phyloP scores from a whole-genome alignment of 805 yeast genomes.

The Lipomyces sp. region DNA sequence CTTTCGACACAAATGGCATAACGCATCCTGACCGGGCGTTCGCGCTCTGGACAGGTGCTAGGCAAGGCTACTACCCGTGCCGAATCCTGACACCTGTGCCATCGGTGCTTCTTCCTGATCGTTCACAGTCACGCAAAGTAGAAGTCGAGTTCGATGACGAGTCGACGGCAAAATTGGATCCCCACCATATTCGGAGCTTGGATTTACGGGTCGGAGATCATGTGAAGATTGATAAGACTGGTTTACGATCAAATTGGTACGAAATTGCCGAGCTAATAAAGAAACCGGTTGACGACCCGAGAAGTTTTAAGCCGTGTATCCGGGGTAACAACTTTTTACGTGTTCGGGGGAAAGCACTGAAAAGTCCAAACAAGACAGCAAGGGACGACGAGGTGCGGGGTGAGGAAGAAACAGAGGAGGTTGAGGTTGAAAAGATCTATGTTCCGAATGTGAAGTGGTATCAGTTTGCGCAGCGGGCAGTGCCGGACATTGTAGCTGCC shows the following conservation, averaged over 20 bases:
- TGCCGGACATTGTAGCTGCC: slow-evolving; percentile 14
- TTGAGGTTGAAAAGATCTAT: slow-evolving; percentile 7
- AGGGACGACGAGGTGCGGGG: not conserved
- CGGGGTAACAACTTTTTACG: slow-evolving; percentile 20
- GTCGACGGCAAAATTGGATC: slow-evolving; percentile 8
- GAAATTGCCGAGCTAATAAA: slow-evolving; percentile 9
- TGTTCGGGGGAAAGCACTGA: slow-evolving; percentile 6
- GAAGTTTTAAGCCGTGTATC: slow-evolving; percentile 5
- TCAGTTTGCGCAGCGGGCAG: slow-evolving; percentile 8
- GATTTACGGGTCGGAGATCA: slow-evolving; percentile 29
- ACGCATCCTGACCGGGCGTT: slow-evolving; percentile 12
- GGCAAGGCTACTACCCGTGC: slow-evolving; percentile 22
- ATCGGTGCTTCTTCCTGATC: not conserved
- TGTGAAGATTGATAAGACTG: slow-evolving; percentile 5
- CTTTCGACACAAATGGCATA: not conserved
- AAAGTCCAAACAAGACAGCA: not conserved
- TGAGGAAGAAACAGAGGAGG: not conserved
- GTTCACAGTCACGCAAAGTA: slow-evolving; percentile 2
- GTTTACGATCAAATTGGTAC: slow-evolving; percentile 8
- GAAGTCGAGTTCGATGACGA: slow-evolving; percentile 26
- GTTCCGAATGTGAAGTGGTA: slow-evolving; percentile 10
- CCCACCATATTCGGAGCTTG: slow-evolving; percentile 16
- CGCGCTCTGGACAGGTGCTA: slow-evolving; percentile 27
- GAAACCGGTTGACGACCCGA: not conserved
- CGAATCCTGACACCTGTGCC: slow-evolving; percentile 1